Evolutionary conservation across 192 early-diverging fungal species (phyloP), one percentile per base, ranked within the genome.

Genomic region (Dissophora ornata): DNA sequence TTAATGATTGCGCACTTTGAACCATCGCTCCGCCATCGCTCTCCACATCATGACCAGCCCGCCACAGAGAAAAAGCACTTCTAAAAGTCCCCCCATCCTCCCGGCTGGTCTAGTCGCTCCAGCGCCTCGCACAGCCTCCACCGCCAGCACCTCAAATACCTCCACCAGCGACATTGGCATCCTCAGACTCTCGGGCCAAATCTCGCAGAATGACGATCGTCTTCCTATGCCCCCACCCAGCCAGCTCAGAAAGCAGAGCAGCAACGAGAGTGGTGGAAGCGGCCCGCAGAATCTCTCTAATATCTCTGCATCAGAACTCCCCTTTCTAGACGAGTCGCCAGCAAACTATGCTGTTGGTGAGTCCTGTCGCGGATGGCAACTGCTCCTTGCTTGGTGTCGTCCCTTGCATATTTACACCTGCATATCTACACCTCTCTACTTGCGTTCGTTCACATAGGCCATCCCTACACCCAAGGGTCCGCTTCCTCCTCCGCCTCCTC

Each of bases 131-230:
- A 16, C 4, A 5, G n/a, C 0, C 1, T 25, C 46, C 7, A 34
- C 18, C 19, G 6, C 45, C 5, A 19, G 45, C 13, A 25, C 13
- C 10, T 16, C 30, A 1, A 41, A 45, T 13, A 22, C 26, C 15
- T 45, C 49, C 8, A 50, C 6, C 34, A 69, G 30, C 41, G 49
- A 59, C 19, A 60, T 70, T 38, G 68, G 68, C 11, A 7, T 70
- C 16, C 41, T 61, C 10, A 54, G 33, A 26, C 68, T 55, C 0
- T 55, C 58, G 4, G 58, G 59, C 7, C 58, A 70, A 15, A 34
- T 61, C 21, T 70, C 68, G 11, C 68, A 70, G 50, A 70, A 70
- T 19, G 68, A 70, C 2, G 59, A 70, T 2, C 59, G 68, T n/a
- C 58, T 70, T 0, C 24, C 63, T 10, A 21, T 42, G 49, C 52